Evolutionary conservation across 1,284 basidiomycete genomes (phyloP), one percentile per base, ranked within the genome.

Genomic region (Ganoderma meredithae): DNA sequence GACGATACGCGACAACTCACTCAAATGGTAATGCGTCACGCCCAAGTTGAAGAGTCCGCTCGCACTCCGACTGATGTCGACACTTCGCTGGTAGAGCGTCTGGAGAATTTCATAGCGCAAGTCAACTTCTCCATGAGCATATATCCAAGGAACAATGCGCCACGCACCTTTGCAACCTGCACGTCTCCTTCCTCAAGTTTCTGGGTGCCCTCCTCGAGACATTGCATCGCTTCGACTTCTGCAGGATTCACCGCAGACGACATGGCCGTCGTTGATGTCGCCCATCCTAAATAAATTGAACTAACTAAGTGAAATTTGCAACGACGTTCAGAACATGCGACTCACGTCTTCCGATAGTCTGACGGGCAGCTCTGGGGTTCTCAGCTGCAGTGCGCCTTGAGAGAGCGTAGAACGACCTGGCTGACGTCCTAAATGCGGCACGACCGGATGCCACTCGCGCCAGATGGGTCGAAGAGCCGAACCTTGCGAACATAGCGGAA

Each of bases 141-240:
- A 39, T 6, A 19, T 17, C 15, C 19, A 44, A 5, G 2, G 22
- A 13, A 22, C 9, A 4, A 49, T 49, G 47, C 12, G 4, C 22
- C 15, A 63, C 74, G 27, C 55, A 78, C 84, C 79, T 92, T 94
- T 44, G 96, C 96, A 49, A 84, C 88, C 71, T 92, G 84, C 4
- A 98, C 86, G 75, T 98, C 95, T 22, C 96, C 96, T 72, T 95
- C 92, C 80, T 98, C 96, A 44, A 98, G 86, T 74, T 93, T 93
- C 71, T 88, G 85, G 1, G 95, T 97, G 55, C 96, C 96, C 75
- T 92, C 87, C 79, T 98, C 95, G 19, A 98, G 85, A 69, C 93
- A 92, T 63, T 88, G 85, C 77, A 95, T 83, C 0, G 95, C 94
- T 80, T 95, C 94, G 22, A 85, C 83, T 71, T 96, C 91, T 62